Conservation (phyloP, 1,284 basidiomycete genomes). For the Wolfiporia cocos region DNA sequence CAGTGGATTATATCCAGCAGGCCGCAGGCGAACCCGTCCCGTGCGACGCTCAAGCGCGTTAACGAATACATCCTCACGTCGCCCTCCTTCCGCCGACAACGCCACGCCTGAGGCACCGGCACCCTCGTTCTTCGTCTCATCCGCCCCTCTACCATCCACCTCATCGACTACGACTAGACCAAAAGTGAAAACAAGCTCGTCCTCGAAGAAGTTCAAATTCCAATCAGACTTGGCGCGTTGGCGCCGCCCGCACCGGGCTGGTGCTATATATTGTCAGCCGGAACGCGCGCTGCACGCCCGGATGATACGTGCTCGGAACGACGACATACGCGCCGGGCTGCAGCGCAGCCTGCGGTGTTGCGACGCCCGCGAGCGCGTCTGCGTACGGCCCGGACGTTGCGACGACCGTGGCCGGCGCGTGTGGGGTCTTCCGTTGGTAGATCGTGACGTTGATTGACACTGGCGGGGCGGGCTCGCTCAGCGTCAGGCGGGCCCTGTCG, state of each 20-base stretch:
- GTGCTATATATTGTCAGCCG: constrained; percentile 56
- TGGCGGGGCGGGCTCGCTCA: constrained; percentile 37
- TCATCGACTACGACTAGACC: no score
- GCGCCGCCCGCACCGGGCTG: no score
- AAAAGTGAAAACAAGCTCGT: no score
- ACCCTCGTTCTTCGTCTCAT: background rate
- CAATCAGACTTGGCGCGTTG: no score
- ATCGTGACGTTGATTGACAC: constrained; percentile 57
- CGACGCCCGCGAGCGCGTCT: constrained; percentile 65
- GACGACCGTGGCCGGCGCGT: constrained; percentile 39
- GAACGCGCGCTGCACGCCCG: constrained; percentile 53
- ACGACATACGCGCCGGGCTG: constrained; percentile 62
- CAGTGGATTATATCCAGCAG: constrained; percentile 77
- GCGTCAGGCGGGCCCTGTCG: constrained; percentile 61
- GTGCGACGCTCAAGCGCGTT: constrained; percentile 70
- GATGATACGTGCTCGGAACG: constrained; percentile 69
- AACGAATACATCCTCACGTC: constrained; percentile 68
- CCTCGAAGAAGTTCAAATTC: no score
- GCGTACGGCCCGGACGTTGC: constrained; percentile 75
- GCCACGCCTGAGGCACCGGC: background rate
- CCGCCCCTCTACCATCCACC: background rate
- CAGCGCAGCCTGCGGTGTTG: constrained; percentile 47
- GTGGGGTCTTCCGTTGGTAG: constrained; percentile 32
- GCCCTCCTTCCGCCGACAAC: constrained; percentile 12
- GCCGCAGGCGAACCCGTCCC: constrained; percentile 70